These are phyloP conservation scores for Harrya chromipes DNA, from an alignment of 768 basidiomycete species.

Conservation along the genomic window DNA sequence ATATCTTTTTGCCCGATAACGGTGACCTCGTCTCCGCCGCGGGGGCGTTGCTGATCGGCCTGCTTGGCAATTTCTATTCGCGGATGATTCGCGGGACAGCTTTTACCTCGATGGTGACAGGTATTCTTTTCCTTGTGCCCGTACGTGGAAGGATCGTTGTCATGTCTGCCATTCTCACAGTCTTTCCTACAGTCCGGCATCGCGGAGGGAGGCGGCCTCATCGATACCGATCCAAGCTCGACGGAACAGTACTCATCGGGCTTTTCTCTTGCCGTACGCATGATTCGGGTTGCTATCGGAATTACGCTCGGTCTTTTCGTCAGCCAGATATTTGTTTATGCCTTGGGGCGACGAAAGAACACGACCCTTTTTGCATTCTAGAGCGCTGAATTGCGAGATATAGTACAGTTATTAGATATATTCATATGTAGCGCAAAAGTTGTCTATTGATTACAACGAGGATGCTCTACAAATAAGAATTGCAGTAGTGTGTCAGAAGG, in stretches of 20 bases:
- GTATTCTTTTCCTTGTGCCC: conserved; percentile 87
- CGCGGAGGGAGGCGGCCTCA: conserved; percentile 69
- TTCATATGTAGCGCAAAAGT: neutral
- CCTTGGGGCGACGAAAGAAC: conserved; percentile 70
- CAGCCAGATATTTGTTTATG: conserved; percentile 72
- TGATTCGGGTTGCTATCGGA: conserved; percentile 83
- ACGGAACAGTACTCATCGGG: conserved; percentile 65
- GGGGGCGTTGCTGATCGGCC: conserved; percentile 74
- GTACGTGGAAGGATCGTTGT: conserved; percentile 43
- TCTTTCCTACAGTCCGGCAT: conserved; percentile 58
- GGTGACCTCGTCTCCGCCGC: conserved; percentile 75
- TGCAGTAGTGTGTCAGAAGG: conserved; percentile 22
- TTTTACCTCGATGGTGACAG: conserved; percentile 89
- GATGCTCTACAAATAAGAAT: conserved; percentile 30
- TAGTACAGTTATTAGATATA: neutral
- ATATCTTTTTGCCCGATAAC: conserved; percentile 57
- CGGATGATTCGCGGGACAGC: conserved; percentile 74
- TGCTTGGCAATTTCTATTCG: conserved; percentile 82
- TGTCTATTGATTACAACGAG: conserved; percentile 32
- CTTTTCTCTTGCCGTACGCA: conserved; percentile 74
- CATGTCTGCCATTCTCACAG: conserved; percentile 12
- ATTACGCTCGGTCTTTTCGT: conserved; percentile 84
- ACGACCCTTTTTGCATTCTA: conserved; percentile 75
- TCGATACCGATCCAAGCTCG: conserved; percentile 49
- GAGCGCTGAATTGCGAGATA: conserved; percentile 7